These are phyloP conservation scores for Pythium myriotylum DNA, from an alignment of 352 stramenopile genomes.

Conservation along the genomic window DNA sequence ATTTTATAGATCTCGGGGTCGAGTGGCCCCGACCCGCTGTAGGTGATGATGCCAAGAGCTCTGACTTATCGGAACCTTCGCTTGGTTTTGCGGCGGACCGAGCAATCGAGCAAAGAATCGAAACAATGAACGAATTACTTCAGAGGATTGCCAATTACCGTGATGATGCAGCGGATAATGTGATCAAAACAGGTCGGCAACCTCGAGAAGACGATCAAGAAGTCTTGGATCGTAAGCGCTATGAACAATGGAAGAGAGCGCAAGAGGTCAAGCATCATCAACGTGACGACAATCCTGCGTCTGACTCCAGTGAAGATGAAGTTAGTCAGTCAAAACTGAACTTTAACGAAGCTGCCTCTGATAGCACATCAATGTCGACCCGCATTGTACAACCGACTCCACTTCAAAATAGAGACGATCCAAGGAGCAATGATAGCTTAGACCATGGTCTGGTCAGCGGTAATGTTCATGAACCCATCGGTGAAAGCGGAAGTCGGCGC, in stretches of 20 bases:
- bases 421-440: too few species aligned
- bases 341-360: not conserved
- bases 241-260: constrained; percentile 6
- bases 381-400: too few species aligned
- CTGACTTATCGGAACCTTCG: not conserved
- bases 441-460: too few species aligned
- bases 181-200: not conserved
- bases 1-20: not conserved
- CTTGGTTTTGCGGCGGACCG: not conserved
- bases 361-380: too few species aligned
- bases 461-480: too few species aligned
- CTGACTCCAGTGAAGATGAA: constrained; percentile 4
- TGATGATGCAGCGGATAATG: not conserved
- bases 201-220: not conserved
- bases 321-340: not conserved
- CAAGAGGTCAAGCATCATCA: not conserved
- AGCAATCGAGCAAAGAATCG: constrained; percentile 15
- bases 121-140: constrained; percentile 20
- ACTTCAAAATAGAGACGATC: too few species aligned
- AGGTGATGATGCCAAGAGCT: not conserved
- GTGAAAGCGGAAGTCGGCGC: too few species aligned
- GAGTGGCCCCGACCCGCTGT: not conserved
- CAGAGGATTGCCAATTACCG: constrained; percentile 14
- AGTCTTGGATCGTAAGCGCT: not conserved
- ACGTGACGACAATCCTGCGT: not conserved